Percentiles rank a stretch among this genome's conserved stretches.
Conservation (phyloP, 768 basidiomycete genomes). For the Mycena maculata region DNA sequence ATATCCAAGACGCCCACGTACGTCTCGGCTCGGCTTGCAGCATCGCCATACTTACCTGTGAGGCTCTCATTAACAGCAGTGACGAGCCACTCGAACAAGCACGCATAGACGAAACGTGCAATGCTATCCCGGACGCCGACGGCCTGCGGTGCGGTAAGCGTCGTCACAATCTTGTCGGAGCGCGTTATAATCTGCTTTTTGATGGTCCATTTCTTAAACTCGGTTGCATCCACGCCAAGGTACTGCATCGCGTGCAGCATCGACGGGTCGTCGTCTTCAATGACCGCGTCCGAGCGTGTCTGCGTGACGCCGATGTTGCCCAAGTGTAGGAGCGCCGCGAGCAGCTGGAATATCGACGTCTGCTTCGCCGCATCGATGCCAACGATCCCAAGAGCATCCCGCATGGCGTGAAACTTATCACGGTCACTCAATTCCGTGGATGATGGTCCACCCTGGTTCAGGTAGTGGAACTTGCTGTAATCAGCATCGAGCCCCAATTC, state of each 20-base stretch:
- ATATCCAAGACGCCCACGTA: constrained; percentile 99
- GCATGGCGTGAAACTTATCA: constrained; percentile 93
- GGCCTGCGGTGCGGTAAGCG: constrained; percentile 88
- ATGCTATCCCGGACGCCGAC: constrained; percentile 97
- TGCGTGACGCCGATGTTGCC: constrained; percentile 94
- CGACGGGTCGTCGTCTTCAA: constrained; percentile 86
- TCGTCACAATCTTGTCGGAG: constrained; percentile 93
- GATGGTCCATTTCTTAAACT: constrained; percentile 98
- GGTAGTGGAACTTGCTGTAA: constrained; percentile 87
- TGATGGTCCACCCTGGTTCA: constrained; percentile 93
- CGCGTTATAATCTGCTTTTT: constrained; percentile 98
- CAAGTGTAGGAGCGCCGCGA: constrained; percentile 93
- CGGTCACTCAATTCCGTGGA: constrained; percentile 94
- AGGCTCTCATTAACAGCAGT: constrained; percentile 97
- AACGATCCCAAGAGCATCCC: constrained; percentile 93
- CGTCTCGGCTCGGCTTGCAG: constrained; percentile 91
- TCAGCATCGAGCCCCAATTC: constrained; percentile 91
- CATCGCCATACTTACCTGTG: constrained; percentile 92
- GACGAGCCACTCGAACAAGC: constrained; percentile 98
- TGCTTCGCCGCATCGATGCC: constrained; percentile 97
- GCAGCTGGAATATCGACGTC: constrained; percentile 95
- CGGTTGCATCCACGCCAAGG: constrained; percentile 88
- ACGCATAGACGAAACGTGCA: constrained; percentile 98
- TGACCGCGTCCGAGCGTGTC: constrained; percentile 81
- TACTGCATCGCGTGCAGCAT: constrained; percentile 87